Evolutionary conservation across 2,329 filamentous ascomycete genomes (phyloP), one percentile per base, ranked within the genome.

Genomic region (Cordyceps tenuipes): DNA sequence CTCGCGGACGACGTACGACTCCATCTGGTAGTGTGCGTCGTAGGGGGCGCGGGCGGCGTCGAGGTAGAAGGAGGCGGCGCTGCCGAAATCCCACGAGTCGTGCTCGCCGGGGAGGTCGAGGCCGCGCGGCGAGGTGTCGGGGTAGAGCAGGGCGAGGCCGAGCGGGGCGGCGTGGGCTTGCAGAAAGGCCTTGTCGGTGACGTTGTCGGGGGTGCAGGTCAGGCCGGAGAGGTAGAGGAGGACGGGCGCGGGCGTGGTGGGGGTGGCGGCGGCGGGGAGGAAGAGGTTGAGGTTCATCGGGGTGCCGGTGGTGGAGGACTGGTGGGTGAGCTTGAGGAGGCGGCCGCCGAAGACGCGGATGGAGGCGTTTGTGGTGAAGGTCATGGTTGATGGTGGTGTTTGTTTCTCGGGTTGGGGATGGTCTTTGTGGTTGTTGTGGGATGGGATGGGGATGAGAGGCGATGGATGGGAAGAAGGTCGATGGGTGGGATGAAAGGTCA

Each of bases 201-300:
- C 86, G 75, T 92, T 92, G 69, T 97, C 92, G 41, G 90, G 91
- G 1, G 91, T 93, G 80, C 94, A 99, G 63, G 94, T 97, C 63
- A 99, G 80, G 56, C 94, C 94, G 15, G 93, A 93, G 62, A 99
- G 86, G 76, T 93, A 99, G 77, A 97, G 86, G 61, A 99, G 83
- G 34, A 97, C 84, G 26, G 94, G 94, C 2, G 91, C 85, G 46
- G 81, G 77, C 1, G 74, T 58, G 54, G 74, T 68, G 17, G 73
- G 68, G 63, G 81, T 75, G 60, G 89, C 84, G 68, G 86, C 80
- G 2, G 90, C 85, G 26, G 94, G 94, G 3, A 99, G 82, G 79
- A 90, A 99, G 68, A 99, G 82, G 77, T 95, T 96, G 70, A 97
- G 84, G 71, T 84, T 85, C 93, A 97, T 99, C 68, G 91, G 86